phyloP scores from a whole-genome alignment of 306 rosid genomes.

The Vigna hirtella region DNA sequence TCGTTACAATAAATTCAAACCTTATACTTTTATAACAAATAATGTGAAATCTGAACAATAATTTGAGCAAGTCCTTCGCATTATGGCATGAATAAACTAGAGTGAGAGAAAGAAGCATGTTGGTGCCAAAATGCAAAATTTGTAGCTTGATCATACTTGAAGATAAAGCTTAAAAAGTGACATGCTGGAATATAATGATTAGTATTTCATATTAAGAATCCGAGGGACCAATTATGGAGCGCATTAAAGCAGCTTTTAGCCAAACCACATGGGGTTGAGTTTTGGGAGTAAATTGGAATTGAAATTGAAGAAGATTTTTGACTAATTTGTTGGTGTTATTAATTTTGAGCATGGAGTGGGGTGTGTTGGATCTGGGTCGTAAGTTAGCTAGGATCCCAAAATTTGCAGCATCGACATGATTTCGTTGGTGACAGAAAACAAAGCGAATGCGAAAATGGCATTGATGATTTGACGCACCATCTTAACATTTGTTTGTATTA shows the following conservation, averaged over 20 bases:
- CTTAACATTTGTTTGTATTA: slow-evolving; percentile 36
- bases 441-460: slow-evolving; percentile 35
- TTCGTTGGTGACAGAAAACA: slow-evolving; percentile 33
- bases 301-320: background rate
- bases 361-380: background rate
- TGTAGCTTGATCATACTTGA: slow-evolving; percentile 6
- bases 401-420: slow-evolving; percentile 7
- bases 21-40: too few species aligned
- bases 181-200: slow-evolving; percentile 29
- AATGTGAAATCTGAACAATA: too few species aligned
- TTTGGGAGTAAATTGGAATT: background rate
- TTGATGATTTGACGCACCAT: slow-evolving; percentile 49
- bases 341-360: background rate
- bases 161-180: slow-evolving; percentile 7
- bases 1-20: too few species aligned
- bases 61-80: background rate
- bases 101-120: slow-evolving; percentile 31
- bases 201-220: slow-evolving; percentile 33
- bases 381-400: background rate
- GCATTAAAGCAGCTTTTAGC: background rate
- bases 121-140: slow-evolving; percentile 1
- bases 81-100: background rate
- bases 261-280: background rate
- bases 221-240: slow-evolving; percentile 40
- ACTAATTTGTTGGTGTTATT: background rate